Percentiles rank a stretch among this genome's conserved stretches.
These are phyloP conservation scores for Adansonia rubrostipa DNA, from an alignment of 441 rosid genomes.

Conservation along the genomic window DNA sequence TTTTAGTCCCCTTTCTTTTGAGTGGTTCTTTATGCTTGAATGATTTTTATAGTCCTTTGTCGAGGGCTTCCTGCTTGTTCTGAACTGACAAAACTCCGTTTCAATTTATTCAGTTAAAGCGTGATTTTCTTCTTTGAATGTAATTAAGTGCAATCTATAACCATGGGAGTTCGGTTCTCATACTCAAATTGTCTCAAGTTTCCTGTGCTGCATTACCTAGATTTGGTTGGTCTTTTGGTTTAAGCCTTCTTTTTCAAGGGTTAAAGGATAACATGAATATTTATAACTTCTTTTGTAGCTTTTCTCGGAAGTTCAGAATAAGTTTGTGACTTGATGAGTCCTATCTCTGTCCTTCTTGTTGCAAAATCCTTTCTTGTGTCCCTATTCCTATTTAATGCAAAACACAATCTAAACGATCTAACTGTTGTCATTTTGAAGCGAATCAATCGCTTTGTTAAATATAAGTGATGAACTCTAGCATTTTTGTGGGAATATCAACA, in stretches of 20 bases:
- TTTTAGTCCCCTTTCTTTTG: neutral
- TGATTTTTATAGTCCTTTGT: neutral
- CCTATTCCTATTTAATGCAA: neutral
- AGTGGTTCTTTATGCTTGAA: neutral
- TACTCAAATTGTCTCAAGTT: neutral
- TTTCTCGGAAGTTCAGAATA: neutral
- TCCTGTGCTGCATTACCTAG: neutral
- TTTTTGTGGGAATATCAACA: neutral
- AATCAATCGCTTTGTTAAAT: conserved; percentile 4
- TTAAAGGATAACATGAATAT: neutral
- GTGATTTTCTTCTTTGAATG: neutral
- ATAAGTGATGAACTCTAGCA: too few species aligned
- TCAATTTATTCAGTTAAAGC: neutral
- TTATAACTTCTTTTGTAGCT: neutral
- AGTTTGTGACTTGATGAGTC: neutral
- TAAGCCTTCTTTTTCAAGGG: neutral
- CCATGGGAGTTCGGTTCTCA: neutral
- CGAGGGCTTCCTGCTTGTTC: conserved; percentile 4
- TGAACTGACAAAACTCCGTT: neutral
- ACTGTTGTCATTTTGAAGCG: neutral
- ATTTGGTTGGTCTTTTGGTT: neutral
- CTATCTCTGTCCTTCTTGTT: neutral
- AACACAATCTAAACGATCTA: neutral
- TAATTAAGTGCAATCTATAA: neutral
- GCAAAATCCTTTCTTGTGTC: neutral